These are phyloP conservation scores for Platismatia glauca DNA, from an alignment of 495 filamentous ascomycete genomes.

Conservation along the genomic window DNA sequence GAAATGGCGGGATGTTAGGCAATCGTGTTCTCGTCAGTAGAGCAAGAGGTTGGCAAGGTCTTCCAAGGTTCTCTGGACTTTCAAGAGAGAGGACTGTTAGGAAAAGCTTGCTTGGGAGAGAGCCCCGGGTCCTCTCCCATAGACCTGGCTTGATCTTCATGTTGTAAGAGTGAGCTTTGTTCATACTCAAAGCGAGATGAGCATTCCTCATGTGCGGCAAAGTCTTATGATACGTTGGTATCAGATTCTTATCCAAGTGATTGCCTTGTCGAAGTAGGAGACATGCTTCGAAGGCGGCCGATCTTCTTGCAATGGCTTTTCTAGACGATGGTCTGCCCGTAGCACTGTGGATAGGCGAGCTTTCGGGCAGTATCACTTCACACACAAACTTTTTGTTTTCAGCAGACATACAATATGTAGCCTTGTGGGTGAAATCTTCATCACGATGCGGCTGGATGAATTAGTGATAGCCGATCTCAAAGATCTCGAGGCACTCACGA, in stretches of 20 bases:
- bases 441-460: constrained; percentile 47
- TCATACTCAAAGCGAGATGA: constrained; percentile 69
- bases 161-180: constrained; percentile 60
- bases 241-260: constrained; percentile 63
- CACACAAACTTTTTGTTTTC: constrained; percentile 58
- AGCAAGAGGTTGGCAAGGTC: constrained; percentile 54
- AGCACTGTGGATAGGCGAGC: constrained; percentile 59
- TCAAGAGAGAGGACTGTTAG: constrained; percentile 55
- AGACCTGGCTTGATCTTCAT: constrained; percentile 73
- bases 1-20: constrained; percentile 57
- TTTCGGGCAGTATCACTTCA: constrained; percentile 73
- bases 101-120: constrained; percentile 49
- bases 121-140: constrained; percentile 53
- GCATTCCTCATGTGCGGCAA: constrained; percentile 86
- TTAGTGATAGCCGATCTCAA: constrained; percentile 15
- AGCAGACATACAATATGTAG: constrained; percentile 53
- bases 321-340: constrained; percentile 51
- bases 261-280: constrained; percentile 55
- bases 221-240: constrained; percentile 62
- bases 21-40: constrained; percentile 61
- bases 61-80: constrained; percentile 47
- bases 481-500: constrained; percentile 35
- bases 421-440: constrained; percentile 39
- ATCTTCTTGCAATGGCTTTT: constrained; percentile 76
- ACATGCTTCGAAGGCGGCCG: constrained; percentile 84